phyloP scores from a whole-genome alignment of 2,329 filamentous ascomycete genomes.

The Septoria linicola region DNA sequence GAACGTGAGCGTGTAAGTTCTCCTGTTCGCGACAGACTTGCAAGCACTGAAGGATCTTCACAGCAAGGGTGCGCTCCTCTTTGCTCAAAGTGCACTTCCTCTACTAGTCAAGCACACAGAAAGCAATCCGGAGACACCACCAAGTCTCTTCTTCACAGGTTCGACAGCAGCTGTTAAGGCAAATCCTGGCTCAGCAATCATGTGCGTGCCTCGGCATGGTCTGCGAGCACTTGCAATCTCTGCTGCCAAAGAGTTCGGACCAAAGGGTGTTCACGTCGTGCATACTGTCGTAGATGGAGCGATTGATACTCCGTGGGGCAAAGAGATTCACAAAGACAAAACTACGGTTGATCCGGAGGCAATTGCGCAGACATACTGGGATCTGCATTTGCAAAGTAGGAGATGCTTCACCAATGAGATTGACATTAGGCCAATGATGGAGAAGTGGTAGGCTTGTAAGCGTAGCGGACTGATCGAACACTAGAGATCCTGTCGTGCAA shows the following conservation, averaged over 20 bases:
- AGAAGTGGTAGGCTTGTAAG: slow-evolving; percentile 78
- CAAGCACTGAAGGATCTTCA: too few species aligned
- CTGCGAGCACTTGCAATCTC: slow-evolving; percentile 63
- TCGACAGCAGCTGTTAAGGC: slow-evolving; percentile 76
- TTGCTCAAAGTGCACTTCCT: slow-evolving; percentile 69
- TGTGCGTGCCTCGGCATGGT: slow-evolving; percentile 62
- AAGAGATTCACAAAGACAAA: slow-evolving; percentile 55
- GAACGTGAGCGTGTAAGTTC: slow-evolving; percentile 49
- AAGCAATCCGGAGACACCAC: slow-evolving; percentile 58
- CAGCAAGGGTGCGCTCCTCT: slow-evolving; percentile 68
- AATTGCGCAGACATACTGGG: slow-evolving; percentile 85
- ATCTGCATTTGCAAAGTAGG: slow-evolving; percentile 73
- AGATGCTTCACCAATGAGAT: slow-evolving; percentile 78
- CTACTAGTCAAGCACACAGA: slow-evolving; percentile 62
- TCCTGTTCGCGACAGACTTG: too few species aligned
- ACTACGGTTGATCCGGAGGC: slow-evolving; percentile 71
- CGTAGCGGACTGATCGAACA: too few species aligned
- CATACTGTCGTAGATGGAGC: slow-evolving; percentile 74
- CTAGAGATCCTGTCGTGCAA: too few species aligned
- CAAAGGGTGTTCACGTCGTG: slow-evolving; percentile 75
- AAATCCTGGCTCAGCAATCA: slow-evolving; percentile 50
- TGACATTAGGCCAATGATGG: slow-evolving; percentile 73
- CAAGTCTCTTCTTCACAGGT: slow-evolving; percentile 80
- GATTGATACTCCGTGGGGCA: slow-evolving; percentile 73
- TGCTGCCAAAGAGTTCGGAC: slow-evolving; percentile 77